Base-by-base conservation (phyloP, 768 basidiomycete genomes). In the Vishniacozyma victoriae region DNA sequence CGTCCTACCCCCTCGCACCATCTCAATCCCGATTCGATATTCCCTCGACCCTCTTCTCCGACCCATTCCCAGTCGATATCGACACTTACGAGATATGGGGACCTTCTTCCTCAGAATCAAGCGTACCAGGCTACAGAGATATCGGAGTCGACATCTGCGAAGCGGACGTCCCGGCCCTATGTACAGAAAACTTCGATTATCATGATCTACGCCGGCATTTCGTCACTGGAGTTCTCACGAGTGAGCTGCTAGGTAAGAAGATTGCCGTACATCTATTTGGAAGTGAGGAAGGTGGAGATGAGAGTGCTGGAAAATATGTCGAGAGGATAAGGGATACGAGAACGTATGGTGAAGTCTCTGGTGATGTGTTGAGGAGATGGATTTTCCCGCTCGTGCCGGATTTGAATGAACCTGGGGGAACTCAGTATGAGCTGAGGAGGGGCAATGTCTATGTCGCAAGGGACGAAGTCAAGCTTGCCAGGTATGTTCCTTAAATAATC, bases 121-220 rank as follows among this genome's bases (percentile, higher is more conserved):
- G 37, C 12, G 46, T 45, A n/a, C 51, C 36, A 60, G 69, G 65
- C 12, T 68, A 64, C 46, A 38, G 70, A 19, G 70, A 71, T 50
- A 54, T 71, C 16, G 67, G 67, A 2, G 55, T 71, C n/a, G 70
- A 71, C 43, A 64, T 71, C 9, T 71, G 70, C 50, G 70, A 71
- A 46, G 55, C 62, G 5, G 63, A 95, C 86, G 87, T 97, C 29
- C 91, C 90, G 1, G 92, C 92, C 1, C 70, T 96, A 4, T 99
- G 97, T 75, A 90, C 92, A 69, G 95, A 97, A 74, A 97, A 97
- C 74, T 99, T 99, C 64, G 95, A 97, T 74, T 96, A 92, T 64
- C 82, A 83, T 13, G 89, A 92, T 73, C 79, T 97, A 52, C 82
- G 91, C 48, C 78, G 82, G 57, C 90, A 97, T 73, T 95, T 99